Evolutionary conservation across 768 basidiomycete genomes (phyloP).

Genomic region (Cyclocybe aegerita): DNA sequence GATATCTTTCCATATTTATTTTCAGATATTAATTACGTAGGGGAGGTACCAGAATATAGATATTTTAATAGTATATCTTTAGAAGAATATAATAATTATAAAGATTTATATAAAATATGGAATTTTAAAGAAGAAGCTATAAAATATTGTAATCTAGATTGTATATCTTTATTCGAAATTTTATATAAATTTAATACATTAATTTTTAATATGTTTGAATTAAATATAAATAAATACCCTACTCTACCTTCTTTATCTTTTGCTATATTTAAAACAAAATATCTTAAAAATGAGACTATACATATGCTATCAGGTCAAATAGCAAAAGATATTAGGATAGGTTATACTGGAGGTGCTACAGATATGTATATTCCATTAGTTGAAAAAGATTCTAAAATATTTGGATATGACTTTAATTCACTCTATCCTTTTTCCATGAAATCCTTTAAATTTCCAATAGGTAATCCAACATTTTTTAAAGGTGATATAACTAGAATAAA

Average conservation of each 20-base stretch:
- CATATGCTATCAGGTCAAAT: conserved; percentile 7
- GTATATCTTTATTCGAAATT: conserved; percentile 9
- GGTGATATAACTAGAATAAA: conserved; percentile 6
- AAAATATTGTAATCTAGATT: conserved; percentile 13
- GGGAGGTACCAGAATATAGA: conserved; percentile 3
- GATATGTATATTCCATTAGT: conserved; percentile 14
- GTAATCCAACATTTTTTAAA: conserved; percentile 12
- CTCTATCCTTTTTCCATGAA: conserved; percentile 15
- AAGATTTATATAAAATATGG: conserved; percentile 9
- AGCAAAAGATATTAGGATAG: conserved; percentile 6
- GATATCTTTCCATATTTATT: conserved; percentile 11
- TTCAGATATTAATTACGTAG: conserved; percentile 10
- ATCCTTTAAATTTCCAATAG: conserved; percentile 9
- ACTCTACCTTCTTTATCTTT: conserved; percentile 9
- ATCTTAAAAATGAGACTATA: conserved; percentile 5
- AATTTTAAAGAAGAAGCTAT: conserved; percentile 9
- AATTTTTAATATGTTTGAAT: conserved; percentile 5
- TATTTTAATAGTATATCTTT: conserved; percentile 8
- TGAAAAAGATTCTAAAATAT: conserved; percentile 5
- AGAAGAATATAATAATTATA: conserved; percentile 8
- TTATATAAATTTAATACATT: conserved; percentile 4
- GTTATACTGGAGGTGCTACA: conserved; percentile 13
- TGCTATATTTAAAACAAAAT: conserved; percentile 10
- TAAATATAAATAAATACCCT: conserved; percentile 14
- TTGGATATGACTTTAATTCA: conserved; percentile 15